These are phyloP conservation scores for Talaromyces marneffei DNA, from an alignment of 2,329 filamentous ascomycete genomes.

Conservation along the genomic window DNA sequence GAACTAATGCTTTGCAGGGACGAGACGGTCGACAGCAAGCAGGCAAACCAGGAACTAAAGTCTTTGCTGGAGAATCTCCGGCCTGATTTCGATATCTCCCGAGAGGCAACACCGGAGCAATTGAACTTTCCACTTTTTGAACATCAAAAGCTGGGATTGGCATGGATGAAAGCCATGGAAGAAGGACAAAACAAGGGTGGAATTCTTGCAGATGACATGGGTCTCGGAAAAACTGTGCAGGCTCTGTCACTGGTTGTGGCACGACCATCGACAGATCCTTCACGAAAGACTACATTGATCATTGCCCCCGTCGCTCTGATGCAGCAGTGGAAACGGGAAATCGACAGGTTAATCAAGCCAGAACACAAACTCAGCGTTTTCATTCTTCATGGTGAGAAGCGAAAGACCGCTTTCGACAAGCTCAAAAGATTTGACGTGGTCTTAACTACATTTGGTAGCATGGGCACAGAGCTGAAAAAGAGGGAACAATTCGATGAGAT, in stretches of 20 bases:
- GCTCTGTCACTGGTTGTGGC: conserved; percentile 70
- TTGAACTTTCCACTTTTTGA: conserved; percentile 67
- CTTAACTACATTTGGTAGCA: conserved; percentile 70
- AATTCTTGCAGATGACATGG: conserved; percentile 77
- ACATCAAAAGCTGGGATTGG: conserved; percentile 72
- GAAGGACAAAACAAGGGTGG: conserved; percentile 65
- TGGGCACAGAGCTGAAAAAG: conserved; percentile 62
- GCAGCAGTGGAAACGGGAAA: conserved; percentile 79
- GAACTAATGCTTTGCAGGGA: conserved; percentile 17
- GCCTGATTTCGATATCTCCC: conserved; percentile 61
- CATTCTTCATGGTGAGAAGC: conserved; percentile 62
- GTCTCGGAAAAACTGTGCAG: conserved; percentile 77
- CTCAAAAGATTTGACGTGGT: conserved; percentile 67
- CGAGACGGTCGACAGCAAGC: conserved; percentile 40
- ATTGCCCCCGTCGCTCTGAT: conserved; percentile 74
- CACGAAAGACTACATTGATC: conserved; percentile 70
- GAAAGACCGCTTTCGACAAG: conserved; percentile 51
- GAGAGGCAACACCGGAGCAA: conserved; percentile 63
- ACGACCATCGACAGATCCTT: conserved; percentile 54
- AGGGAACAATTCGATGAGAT: conserved; percentile 49
- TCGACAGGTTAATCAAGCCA: conserved; percentile 60
- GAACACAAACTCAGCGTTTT: conserved; percentile 58
- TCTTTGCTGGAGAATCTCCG: conserved; percentile 66
- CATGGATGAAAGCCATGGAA: conserved; percentile 73
- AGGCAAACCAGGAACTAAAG: conserved; percentile 62